phyloP scores from a whole-genome alignment of 371 early-diverging fungal genomes.

The Gilbertella persicaria region DNA sequence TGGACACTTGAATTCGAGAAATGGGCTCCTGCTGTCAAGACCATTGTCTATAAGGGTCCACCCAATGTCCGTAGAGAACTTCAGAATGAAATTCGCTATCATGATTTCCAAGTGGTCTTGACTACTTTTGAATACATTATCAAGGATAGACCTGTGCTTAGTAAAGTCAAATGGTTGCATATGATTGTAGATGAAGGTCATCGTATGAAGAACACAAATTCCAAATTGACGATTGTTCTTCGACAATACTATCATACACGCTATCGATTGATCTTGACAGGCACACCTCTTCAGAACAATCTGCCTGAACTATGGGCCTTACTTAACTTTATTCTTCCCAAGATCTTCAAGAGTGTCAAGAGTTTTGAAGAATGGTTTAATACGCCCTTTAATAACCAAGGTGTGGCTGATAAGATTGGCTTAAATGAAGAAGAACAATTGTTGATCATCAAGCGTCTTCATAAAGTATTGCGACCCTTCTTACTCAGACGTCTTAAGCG shows the following conservation, averaged over 20 bases:
- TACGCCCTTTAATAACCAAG: slow-evolving; percentile 87
- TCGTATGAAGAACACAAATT: slow-evolving; percentile 95
- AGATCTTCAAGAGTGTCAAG: slow-evolving; percentile 93
- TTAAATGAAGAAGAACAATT: slow-evolving; percentile 97
- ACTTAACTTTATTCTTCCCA: slow-evolving; percentile 96
- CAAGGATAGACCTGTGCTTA: slow-evolving; percentile 81
- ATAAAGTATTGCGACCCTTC: slow-evolving; percentile 97
- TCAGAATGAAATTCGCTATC: slow-evolving; percentile 68
- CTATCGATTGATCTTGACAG: slow-evolving; percentile 98
- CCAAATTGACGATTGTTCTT: slow-evolving; percentile 85
- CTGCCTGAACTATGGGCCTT: slow-evolving; percentile 98
- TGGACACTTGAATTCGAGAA: slow-evolving; percentile 98
- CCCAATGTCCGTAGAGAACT: slow-evolving; percentile 74
- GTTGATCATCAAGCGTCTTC: slow-evolving; percentile 94
- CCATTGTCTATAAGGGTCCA: slow-evolving; percentile 89
- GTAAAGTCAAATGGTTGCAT: slow-evolving; percentile 91
- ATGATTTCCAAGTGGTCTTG: slow-evolving; percentile 91
- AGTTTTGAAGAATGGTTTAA: slow-evolving; percentile 99
- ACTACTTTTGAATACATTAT: slow-evolving; percentile 99
- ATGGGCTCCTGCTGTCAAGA: slow-evolving; percentile 94
- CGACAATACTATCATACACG: slow-evolving; percentile 82
- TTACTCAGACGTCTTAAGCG: slow-evolving; percentile 97
- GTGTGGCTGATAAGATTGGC: slow-evolving; percentile 85
- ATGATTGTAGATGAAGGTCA: slow-evolving; percentile 99
- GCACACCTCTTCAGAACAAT: slow-evolving; percentile 99